phyloP scores from a whole-genome alignment of 306 rosid genomes.

The Mimosa pudica region DNA sequence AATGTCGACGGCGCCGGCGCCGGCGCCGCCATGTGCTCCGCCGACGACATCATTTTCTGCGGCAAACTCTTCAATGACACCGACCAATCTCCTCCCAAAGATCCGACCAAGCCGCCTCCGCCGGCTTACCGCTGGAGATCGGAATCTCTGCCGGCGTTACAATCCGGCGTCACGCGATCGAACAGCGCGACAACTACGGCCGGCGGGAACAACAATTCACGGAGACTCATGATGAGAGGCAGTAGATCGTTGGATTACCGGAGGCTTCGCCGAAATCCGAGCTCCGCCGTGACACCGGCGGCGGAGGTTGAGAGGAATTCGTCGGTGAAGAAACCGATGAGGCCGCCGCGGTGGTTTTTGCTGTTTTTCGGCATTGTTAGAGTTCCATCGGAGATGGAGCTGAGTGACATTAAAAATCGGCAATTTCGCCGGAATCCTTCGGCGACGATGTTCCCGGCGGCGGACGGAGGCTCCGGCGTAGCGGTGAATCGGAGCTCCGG shows the following conservation, averaged over 20 bases:
- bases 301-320: conserved; percentile 51
- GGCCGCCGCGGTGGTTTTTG: conserved; percentile 65
- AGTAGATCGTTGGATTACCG: conserved; percentile 66
- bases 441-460: conserved; percentile 37
- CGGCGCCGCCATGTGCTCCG: conserved; percentile 54
- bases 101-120: conserved; percentile 10
- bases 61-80: conserved; percentile 56
- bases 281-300: conserved; percentile 28
- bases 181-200: conserved; percentile 38
- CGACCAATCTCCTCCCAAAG: not conserved
- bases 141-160: conserved; percentile 56
- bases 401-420: conserved; percentile 70
- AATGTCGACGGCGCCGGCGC: conserved; percentile 46
- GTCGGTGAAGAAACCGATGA: conserved; percentile 40
- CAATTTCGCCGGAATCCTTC: conserved; percentile 63
- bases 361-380: conserved; percentile 67
- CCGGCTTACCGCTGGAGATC: conserved; percentile 49
- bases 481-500: conserved; percentile 52
- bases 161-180: conserved; percentile 55
- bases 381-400: conserved; percentile 83
- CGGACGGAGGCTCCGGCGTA: conserved; percentile 31
- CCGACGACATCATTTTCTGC: conserved; percentile 71
- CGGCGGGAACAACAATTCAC: conserved; percentile 21
- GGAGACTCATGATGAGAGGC: conserved; percentile 47
- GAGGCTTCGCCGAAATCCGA: conserved; percentile 39